Conservation (phyloP, 2,329 filamentous ascomycete species). For the Neoascochyta sp. region DNA sequence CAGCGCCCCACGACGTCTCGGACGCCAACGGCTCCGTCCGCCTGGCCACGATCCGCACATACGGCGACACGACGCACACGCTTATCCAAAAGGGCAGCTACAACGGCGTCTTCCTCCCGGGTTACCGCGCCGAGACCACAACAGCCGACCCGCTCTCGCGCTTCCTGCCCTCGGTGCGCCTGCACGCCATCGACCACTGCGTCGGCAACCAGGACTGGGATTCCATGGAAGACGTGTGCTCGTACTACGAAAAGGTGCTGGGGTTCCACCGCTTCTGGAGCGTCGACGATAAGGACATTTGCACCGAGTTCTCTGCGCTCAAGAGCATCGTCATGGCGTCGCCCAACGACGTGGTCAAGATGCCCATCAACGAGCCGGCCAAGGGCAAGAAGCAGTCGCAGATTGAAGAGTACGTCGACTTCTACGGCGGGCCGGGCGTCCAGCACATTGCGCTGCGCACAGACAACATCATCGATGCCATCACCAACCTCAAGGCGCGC, state of each 20-base stretch:
- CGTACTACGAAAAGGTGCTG: slow-evolving; percentile 80
- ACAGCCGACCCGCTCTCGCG: slow-evolving; percentile 45
- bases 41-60: slow-evolving; percentile 80
- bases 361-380: slow-evolving; percentile 97
- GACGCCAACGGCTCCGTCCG: slow-evolving; percentile 66
- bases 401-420: slow-evolving; percentile 84
- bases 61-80: slow-evolving; percentile 93
- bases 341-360: slow-evolving; percentile 82
- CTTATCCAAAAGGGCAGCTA: slow-evolving; percentile 73
- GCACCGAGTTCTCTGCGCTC: slow-evolving; percentile 85
- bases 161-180: slow-evolving; percentile 60
- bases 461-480: slow-evolving; percentile 70
- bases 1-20: slow-evolving; percentile 51
- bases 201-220: slow-evolving; percentile 97
- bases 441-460: slow-evolving; percentile 92
- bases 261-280: slow-evolving; percentile 97
- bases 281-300: slow-evolving; percentile 89
- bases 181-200: slow-evolving; percentile 87
- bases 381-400: slow-evolving; percentile 85
- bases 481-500: slow-evolving; percentile 74
- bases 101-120: slow-evolving; percentile 74
- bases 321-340: slow-evolving; percentile 88
- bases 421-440: slow-evolving; percentile 84
- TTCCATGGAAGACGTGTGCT: slow-evolving; percentile 68
- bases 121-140: slow-evolving; percentile 59